Evolutionary conservation across 352 stramenopile species (phyloP).

Genomic region (Pythium chondricola): DNA sequence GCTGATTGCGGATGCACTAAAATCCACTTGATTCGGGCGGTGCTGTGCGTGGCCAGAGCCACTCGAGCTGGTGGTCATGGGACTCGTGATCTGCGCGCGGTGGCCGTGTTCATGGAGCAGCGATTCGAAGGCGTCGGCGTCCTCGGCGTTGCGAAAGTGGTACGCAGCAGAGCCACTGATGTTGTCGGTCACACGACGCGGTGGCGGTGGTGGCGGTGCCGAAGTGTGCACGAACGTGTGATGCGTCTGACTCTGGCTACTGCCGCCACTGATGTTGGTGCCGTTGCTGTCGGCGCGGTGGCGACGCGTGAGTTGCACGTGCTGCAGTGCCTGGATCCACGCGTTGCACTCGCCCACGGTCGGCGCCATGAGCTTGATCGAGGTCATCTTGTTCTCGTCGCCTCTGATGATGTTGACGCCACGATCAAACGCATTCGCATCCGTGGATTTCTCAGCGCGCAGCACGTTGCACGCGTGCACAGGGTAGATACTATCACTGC

Average conservation of each 20-base stretch:
- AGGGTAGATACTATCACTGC: constrained; percentile 28
- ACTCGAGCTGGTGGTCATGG: neutral
- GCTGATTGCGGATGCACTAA: constrained; percentile 1
- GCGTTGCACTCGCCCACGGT: constrained; percentile 31
- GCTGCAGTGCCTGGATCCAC: constrained; percentile 55
- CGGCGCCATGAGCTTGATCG: constrained; percentile 36
- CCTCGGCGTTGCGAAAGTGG: neutral
- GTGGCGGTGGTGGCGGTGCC: neutral
- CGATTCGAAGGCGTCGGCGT: neutral
- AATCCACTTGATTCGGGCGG: too few relatives aligned
- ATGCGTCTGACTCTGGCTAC: neutral
- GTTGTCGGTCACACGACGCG: neutral
- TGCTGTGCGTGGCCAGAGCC: too few relatives aligned
- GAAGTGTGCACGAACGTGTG: neutral
- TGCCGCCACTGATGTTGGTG: neutral
- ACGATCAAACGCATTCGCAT: constrained; percentile 25
- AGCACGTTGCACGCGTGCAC: constrained; percentile 44
- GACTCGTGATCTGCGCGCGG: neutral
- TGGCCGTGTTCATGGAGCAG: neutral
- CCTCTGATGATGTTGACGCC: constrained; percentile 37
- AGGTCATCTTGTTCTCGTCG: constrained; percentile 36
- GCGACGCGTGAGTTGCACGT: constrained; percentile 37
- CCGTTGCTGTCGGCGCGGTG: neutral
- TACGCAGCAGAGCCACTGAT: neutral
- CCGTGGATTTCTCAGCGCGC: constrained; percentile 28